Conservation (phyloP, 768 basidiomycete genomes). For the Auriscalpium microsporum region DNA sequence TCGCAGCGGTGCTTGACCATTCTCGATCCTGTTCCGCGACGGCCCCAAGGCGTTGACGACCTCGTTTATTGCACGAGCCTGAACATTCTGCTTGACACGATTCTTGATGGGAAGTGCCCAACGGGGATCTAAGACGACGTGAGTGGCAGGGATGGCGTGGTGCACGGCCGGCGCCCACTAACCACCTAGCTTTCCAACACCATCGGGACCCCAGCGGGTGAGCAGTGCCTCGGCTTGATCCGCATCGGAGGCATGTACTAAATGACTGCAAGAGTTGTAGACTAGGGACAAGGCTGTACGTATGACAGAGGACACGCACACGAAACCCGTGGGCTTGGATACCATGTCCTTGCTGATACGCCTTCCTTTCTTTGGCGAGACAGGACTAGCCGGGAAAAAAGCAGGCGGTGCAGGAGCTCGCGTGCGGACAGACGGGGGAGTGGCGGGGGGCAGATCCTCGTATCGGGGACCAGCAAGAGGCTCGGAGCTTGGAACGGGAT, state of each 20-base stretch:
- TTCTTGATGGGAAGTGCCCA: slow-evolving; percentile 89
- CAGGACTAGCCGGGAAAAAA: slow-evolving; percentile 21
- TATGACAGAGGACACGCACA: slow-evolving; percentile 45
- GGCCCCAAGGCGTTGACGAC: slow-evolving; percentile 65
- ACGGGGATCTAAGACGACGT: slow-evolving; percentile 55
- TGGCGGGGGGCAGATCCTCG: slow-evolving; percentile 40
- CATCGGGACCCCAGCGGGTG: slow-evolving; percentile 82
- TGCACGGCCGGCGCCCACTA: slow-evolving; percentile 20
- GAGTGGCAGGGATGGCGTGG: slow-evolving; percentile 6
- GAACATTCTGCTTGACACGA: slow-evolving; percentile 55
- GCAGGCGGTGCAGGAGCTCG: slow-evolving; percentile 12
- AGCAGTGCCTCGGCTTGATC: slow-evolving; percentile 84
- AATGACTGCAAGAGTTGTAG: slow-evolving; percentile 47
- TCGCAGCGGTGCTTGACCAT: slow-evolving; percentile 50
- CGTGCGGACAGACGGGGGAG: slow-evolving; percentile 14
- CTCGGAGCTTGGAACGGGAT: slow-evolving; percentile 27
- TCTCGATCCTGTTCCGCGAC: slow-evolving; percentile 34
- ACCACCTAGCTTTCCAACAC: slow-evolving; percentile 85
- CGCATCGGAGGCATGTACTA: slow-evolving; percentile 86
- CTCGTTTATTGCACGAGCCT: slow-evolving; percentile 68
- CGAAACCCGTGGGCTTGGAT: slow-evolving; percentile 71
- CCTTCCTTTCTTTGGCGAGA: slow-evolving; percentile 41
- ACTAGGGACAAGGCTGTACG: slow-evolving; percentile 9
- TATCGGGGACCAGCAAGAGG: slow-evolving; percentile 60
- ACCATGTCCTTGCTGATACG: slow-evolving; percentile 87